Evolutionary conservation across 2,329 filamentous ascomycete species (phyloP), one percentile per base, ranked within the genome.

Genomic region (Epichloe sp.): DNA sequence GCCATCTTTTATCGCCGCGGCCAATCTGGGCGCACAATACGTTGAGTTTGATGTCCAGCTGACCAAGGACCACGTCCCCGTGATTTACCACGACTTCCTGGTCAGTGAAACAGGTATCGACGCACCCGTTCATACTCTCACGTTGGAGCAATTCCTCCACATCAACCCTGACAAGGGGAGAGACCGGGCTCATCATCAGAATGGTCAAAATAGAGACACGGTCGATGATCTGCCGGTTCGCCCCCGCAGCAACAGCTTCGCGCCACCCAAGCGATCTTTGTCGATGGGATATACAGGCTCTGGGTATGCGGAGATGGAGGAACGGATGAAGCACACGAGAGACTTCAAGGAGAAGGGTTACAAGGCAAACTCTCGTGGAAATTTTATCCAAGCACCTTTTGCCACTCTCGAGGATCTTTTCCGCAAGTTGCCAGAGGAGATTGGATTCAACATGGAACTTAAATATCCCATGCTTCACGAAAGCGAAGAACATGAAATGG

Each of bases 401-500:
- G 90, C 91, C 7, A 98, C 93, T 0, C 75, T 98, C 4, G 89
- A 96, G 66, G 88, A 96, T 55, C 82, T 97, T 64, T 96, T 98
- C 71, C 79, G 80, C 60, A 84, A 90, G 62, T 72, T 98, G 0
- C 88, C 89, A 0, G 78, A 85, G 55, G 76, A 80, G 14, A 86
- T 95, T 21, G 90, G 93, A 14, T 98, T 98, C 77, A 97, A 98
- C 68, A 95, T 98, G 59, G 93, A 98, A 72, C 86, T 98, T 78
- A 97, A 98, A 70, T 98, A 98, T 64, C 93, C 93, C 5, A 97
- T 97, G 90, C 79, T 98, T 42, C 85, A 91, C 65, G 94, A 98
- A 73, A 88, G 82, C 53, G 88, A 96, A 66, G 87, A 94, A 65
- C 86, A 96, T 58, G 88, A 95, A 59, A 96, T 97, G 89, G 91